Percentiles rank a stretch among this genome's conserved stretches.
Conservation (phyloP, 1,284 basidiomycete species). For the Ustilago tritici region DNA sequence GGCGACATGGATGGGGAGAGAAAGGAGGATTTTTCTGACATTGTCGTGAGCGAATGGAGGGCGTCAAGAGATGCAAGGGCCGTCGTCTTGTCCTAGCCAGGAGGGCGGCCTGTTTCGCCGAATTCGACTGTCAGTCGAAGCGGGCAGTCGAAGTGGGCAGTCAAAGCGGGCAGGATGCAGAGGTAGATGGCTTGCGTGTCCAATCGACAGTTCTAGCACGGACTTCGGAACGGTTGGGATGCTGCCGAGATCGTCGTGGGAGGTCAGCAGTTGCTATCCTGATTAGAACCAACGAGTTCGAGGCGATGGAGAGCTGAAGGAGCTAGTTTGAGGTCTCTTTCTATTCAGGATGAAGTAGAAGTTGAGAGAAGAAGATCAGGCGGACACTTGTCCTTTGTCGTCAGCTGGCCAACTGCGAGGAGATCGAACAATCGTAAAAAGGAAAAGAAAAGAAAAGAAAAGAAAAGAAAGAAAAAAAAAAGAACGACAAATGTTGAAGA, state of each 20-base stretch:
- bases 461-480: too few species aligned
- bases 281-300: background rate
- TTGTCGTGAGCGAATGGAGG: constrained; percentile 27
- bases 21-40: constrained; percentile 54
- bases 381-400: background rate
- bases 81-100: background rate
- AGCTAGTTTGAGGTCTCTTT: background rate
- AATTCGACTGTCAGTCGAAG: background rate
- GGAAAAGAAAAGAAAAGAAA: background rate
- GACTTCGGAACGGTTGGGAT: background rate
- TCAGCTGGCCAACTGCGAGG: background rate
- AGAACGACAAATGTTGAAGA: too few species aligned
- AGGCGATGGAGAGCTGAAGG: background rate
- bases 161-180: background rate
- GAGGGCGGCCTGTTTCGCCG: background rate
- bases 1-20: constrained; percentile 60
- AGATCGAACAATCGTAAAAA: background rate
- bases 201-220: background rate
- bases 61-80: background rate
- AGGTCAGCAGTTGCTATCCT: background rate
- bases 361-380: background rate
- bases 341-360: background rate
- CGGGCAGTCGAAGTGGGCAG: background rate
- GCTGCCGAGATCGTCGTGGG: background rate
- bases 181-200: background rate